Percentiles rank a stretch among this genome's conserved stretches.
phyloP scores from a whole-genome alignment of 2,329 filamentous ascomycete species.

The Pochonia chlamydosporia region DNA sequence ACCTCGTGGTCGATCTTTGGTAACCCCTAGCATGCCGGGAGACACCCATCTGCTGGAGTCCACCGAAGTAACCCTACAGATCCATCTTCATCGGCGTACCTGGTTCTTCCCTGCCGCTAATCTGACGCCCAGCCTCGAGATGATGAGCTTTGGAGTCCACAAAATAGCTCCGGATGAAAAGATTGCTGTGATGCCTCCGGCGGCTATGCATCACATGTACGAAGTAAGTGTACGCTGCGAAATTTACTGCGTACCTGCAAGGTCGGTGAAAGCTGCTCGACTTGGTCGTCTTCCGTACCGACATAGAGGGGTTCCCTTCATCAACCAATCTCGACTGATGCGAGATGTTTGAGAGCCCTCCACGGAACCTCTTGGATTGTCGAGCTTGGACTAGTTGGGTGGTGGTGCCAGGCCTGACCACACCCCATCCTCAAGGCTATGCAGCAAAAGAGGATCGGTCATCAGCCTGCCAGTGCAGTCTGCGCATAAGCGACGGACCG shows the following conservation, averaged over 20 bases:
- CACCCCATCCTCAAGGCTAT: neutral
- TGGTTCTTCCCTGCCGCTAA: neutral
- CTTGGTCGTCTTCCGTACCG: too few relatives aligned
- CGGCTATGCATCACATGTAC: too few relatives aligned
- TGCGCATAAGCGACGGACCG: neutral
- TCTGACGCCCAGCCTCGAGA: neutral
- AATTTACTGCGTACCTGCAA: too few relatives aligned
- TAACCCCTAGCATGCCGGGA: neutral
- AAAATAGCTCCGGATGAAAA: too few relatives aligned
- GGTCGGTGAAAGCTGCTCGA: too few relatives aligned
- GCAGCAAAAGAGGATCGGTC: neutral
- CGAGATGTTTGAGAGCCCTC: neutral
- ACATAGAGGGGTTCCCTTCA: too few relatives aligned
- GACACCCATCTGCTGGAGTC: neutral
- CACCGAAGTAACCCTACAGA: conserved; percentile 1
- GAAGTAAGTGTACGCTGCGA: too few relatives aligned
- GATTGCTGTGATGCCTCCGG: too few relatives aligned
- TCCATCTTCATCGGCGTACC: neutral
- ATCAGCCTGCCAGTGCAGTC: neutral
- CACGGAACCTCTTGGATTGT: neutral
- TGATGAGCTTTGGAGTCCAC: neutral
- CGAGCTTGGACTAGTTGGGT: neutral
- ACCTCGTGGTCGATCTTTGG: conserved; percentile 4
- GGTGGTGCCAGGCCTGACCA: neutral
- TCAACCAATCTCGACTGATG: too few relatives aligned